Evolutionary conservation across 176 grass and related monocot species (phyloP).

Genomic region (Ananas comosus): DNA sequence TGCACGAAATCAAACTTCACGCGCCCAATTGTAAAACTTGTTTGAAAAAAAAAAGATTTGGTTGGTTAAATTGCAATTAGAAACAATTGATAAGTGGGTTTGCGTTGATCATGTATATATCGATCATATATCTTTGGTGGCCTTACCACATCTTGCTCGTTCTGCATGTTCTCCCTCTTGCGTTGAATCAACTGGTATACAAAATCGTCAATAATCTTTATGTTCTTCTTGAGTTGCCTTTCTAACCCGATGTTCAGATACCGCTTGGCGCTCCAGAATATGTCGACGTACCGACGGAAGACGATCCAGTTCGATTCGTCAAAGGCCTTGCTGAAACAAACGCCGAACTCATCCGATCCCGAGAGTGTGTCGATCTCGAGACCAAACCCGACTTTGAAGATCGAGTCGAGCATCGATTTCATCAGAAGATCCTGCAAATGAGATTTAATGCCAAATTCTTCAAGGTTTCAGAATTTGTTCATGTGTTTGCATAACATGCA

Average conservation of each 20-base stretch:
- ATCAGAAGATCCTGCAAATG: constrained; percentile 45
- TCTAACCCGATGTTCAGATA: constrained; percentile 58
- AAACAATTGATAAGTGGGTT: too few relatives aligned
- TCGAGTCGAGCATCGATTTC: constrained; percentile 59
- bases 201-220: constrained; percentile 49
- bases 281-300: constrained; percentile 36
- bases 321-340: constrained; percentile 35
- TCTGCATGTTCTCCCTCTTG: constrained; percentile 36
- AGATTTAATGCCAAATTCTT: background rate
- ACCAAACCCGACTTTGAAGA: constrained; percentile 53
- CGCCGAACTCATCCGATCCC: constrained; percentile 23
- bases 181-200: constrained; percentile 45
- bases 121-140: too few relatives aligned
- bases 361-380: constrained; percentile 38
- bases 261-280: constrained; percentile 52
- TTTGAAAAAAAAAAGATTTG: too few relatives aligned
- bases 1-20: too few relatives aligned
- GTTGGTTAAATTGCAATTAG: too few relatives aligned
- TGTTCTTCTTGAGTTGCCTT: constrained; percentile 36
- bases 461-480: too few relatives aligned
- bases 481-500: too few relatives aligned
- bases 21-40: too few relatives aligned
- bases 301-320: constrained; percentile 45
- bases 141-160: constrained; percentile 31
- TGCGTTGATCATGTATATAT: too few relatives aligned